Conservation (phyloP, 192 early-diverging fungal genomes). For the Umbelopsis sp. region DNA sequence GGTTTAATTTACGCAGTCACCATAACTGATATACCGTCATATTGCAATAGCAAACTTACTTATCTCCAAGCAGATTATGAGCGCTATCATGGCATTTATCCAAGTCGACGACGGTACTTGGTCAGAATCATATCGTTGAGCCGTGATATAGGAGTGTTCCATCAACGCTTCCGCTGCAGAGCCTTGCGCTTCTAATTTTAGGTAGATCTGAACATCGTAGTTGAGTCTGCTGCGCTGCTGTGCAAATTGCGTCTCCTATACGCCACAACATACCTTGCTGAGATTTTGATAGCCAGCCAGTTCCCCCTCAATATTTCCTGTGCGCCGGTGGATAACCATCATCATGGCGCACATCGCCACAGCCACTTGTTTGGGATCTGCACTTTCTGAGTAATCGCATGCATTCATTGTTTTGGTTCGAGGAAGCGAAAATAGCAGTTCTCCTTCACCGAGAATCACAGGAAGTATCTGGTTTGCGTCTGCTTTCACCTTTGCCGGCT, state of each 20-base stretch:
- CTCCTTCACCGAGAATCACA: neutral
- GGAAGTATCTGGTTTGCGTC: neutral
- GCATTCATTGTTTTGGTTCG: neutral
- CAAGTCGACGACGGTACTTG: neutral
- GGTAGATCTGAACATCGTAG: neutral
- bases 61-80: conserved; percentile 1
- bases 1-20: neutral
- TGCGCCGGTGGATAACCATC: neutral
- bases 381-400: neutral
- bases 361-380: neutral
- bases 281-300: neutral
- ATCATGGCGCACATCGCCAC: neutral
- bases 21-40: neutral
- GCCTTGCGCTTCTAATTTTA: neutral
- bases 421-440: neutral
- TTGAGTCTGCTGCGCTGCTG: neutral
- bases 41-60: neutral
- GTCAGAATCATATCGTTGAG: neutral
- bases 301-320: neutral
- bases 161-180: neutral
- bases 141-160: neutral
- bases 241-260: no score
- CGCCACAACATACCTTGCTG: neutral
- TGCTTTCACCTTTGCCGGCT: neutral
- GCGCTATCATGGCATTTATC: neutral